These are phyloP conservation scores for Fusarium fujikuroi DNA, from an alignment of 2,329 filamentous ascomycete genomes.

Conservation along the genomic window DNA sequence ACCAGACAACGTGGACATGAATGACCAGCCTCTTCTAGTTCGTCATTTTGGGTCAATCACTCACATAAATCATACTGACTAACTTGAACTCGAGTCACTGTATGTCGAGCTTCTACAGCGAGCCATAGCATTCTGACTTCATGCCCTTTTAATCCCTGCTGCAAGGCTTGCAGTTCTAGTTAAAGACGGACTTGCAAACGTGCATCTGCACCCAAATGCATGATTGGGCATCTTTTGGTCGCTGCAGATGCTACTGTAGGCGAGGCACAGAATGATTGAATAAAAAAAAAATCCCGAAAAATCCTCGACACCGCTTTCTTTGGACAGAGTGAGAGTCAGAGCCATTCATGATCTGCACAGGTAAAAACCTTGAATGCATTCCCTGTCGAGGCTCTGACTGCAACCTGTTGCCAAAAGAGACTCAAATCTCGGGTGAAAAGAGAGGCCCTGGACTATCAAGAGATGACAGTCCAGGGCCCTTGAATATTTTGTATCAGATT, in stretches of 20 bases:
- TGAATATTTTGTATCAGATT: slow-evolving; percentile 20
- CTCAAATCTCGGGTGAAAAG: slow-evolving; percentile 7
- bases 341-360: slow-evolving; percentile 39
- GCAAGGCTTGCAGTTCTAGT: slow-evolving; percentile 30
- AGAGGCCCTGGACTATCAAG: neutral
- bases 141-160: slow-evolving; percentile 14
- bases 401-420: neutral
- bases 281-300: slow-evolving; percentile 8
- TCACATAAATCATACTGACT: neutral
- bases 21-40: slow-evolving; percentile 26
- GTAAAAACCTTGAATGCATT: slow-evolving; percentile 21
- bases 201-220: slow-evolving; percentile 20
- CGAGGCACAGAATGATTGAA: slow-evolving; percentile 22
- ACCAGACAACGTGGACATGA: slow-evolving; percentile 34
- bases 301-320: slow-evolving; percentile 40
- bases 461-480: slow-evolving; percentile 36
- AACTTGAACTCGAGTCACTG: neutral
- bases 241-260: slow-evolving; percentile 13
- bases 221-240: slow-evolving; percentile 29
- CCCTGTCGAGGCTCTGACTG: slow-evolving; percentile 11
- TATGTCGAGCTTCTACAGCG: slow-evolving; percentile 8
- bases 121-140: slow-evolving; percentile 28
- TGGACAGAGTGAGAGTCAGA: slow-evolving; percentile 13
- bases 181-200: slow-evolving; percentile 23
- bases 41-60: slow-evolving; percentile 8